Evolutionary conservation across 176 grass and related monocot genomes (phyloP), one percentile per base, ranked within the genome.

Genomic region (Lolium perenne): DNA sequence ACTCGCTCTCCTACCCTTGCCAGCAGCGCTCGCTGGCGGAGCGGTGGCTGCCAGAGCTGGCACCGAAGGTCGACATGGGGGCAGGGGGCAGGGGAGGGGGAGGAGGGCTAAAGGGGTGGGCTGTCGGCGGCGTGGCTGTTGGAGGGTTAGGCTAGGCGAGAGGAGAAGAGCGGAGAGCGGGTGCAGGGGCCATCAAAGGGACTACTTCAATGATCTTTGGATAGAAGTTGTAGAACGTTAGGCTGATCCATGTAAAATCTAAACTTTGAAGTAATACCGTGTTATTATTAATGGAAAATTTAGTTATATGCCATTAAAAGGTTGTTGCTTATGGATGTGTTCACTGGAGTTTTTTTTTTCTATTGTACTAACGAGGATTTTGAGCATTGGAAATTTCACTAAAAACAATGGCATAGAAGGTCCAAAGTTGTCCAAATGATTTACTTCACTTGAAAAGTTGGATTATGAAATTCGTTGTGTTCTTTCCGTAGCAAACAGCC

Each of bases 201-300:
- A n/a, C 38, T 2, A 78, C 7, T 86, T 87, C 15, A 12, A 59
- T 71, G 71, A 65, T 84, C 32, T 35, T 35, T 76, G 35, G 38
- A 74, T 83, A 32, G 57, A 58, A 47, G 21, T 48, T 8, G 47
- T 47, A 15, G 59, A 62, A 25, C 21, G 3, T 62, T 20, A 62
- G 22, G 59, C 22, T 48, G n/a, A 49, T 48, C 21, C 12, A 49
- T 47, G 45, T 74, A 47, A 47, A 74, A 25, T 13, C 18, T 77
- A 38, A 38, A 29, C 72, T 53, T 75, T 10, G 7, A 35, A 76
- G 49, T 77, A 59, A 22, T 78, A 59, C 17, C 53, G 4, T 38
- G 21, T 18, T 70, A n/a, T 43, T 70, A 10, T 70, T 70, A 71
- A 46, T 49, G 12, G 12, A 7, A 74, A 9, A 50, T 48, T 47